phyloP scores from a whole-genome alignment of 139 green algal genomes.

The Chlorella sorokiniana region DNA sequence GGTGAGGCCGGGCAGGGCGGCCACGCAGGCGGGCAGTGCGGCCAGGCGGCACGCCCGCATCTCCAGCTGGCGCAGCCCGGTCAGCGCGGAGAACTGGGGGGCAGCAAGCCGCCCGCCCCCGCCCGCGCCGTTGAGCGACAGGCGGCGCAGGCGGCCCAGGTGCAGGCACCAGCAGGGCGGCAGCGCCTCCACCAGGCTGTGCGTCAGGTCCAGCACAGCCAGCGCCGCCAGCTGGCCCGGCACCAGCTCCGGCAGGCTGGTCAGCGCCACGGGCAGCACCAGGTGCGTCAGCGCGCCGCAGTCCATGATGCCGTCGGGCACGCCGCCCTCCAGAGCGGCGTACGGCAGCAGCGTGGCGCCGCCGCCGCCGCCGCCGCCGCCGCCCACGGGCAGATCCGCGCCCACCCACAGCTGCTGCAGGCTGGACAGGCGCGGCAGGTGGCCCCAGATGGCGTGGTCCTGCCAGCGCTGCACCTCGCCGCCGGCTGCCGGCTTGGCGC shows the following conservation, averaged over 20 bases:
- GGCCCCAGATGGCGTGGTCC: conserved; percentile 16
- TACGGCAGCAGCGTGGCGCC: conserved; percentile 6
- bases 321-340: conserved; percentile 7
- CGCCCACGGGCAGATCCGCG: neutral
- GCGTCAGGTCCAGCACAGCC: conserved; percentile 9
- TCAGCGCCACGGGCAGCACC: conserved; percentile 31
- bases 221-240: conserved; percentile 20
- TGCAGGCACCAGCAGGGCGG: conserved; percentile 21
- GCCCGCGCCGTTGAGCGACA: conserved; percentile 21
- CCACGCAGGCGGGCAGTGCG: conserved; percentile 17
- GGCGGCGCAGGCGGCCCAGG: conserved; percentile 9
- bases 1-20: conserved; percentile 5
- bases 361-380: neutral
- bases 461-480: conserved; percentile 21
- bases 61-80: conserved; percentile 13
- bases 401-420: conserved; percentile 8
- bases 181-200: conserved; percentile 24
- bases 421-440: conserved; percentile 18
- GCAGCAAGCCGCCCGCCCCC: conserved; percentile 9
- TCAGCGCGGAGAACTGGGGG: conserved; percentile 16
- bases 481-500: neutral
- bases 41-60: conserved; percentile 17
- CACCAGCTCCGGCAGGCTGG: conserved; percentile 11
- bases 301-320: conserved; percentile 30
- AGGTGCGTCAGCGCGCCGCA: conserved; percentile 22